These are phyloP conservation scores for Grifola frondosa DNA, from an alignment of 1,284 basidiomycete genomes.

Conservation along the genomic window DNA sequence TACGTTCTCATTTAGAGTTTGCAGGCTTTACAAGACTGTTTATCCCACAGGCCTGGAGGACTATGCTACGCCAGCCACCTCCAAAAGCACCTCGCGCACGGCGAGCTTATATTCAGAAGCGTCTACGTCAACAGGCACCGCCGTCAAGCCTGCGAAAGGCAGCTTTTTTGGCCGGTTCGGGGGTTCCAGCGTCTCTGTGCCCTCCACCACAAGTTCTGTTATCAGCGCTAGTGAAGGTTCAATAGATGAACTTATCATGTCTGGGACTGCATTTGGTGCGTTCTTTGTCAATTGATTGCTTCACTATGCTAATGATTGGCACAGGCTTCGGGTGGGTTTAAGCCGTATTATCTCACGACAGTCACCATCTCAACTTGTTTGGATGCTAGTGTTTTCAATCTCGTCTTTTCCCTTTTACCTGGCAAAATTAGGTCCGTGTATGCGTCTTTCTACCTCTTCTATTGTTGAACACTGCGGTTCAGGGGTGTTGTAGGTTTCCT, in stretches of 20 bases:
- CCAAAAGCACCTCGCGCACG: constrained; percentile 42
- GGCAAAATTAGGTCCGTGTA: constrained; percentile 60
- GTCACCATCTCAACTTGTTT: not conserved
- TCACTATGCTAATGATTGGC: constrained; percentile 4
- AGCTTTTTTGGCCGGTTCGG: constrained; percentile 43
- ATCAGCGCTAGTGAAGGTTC: constrained; percentile 43
- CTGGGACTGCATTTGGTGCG: constrained; percentile 73
- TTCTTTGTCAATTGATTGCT: not conserved
- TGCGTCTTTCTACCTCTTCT: constrained; percentile 2
- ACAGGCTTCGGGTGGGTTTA: constrained; percentile 31
- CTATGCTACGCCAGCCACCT: constrained; percentile 48
- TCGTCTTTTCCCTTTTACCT: constrained; percentile 74
- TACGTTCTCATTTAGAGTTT: too few species aligned
- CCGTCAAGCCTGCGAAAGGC: constrained; percentile 21
- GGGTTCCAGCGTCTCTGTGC: constrained; percentile 21
- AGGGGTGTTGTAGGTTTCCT: constrained; percentile 71
- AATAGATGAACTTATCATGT: constrained; percentile 68
- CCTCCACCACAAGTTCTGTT: constrained; percentile 18
- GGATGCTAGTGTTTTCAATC: constrained; percentile 67
- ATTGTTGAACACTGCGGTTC: constrained; percentile 1
- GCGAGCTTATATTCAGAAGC: constrained; percentile 34
- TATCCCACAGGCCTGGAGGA: constrained; percentile 66
- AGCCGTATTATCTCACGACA: not conserved
- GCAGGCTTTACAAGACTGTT: constrained; percentile 68
- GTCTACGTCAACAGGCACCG: constrained; percentile 27